These are phyloP conservation scores for Lolium rigidum DNA, from an alignment of 176 grass and related monocot genomes.

Conservation along the genomic window DNA sequence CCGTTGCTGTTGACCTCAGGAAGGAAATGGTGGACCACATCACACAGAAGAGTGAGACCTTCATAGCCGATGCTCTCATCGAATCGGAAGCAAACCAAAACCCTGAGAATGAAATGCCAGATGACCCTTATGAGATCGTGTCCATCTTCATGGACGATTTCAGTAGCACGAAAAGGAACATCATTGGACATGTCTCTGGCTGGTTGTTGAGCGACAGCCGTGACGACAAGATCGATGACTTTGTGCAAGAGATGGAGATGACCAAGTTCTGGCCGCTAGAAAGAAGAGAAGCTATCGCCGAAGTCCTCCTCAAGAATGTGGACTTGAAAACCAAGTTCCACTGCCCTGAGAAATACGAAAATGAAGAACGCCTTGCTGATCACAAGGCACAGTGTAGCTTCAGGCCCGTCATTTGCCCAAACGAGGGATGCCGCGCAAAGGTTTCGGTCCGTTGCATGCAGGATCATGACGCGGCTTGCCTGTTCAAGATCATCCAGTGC, in stretches of 20 bases:
- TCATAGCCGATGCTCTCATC: slow-evolving; percentile 66
- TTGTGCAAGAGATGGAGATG: slow-evolving; percentile 86
- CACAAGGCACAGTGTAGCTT: slow-evolving; percentile 69
- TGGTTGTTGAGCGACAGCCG: slow-evolving; percentile 82
- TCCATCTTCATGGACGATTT: slow-evolving; percentile 87
- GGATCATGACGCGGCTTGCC: slow-evolving; percentile 67
- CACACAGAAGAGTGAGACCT: slow-evolving; percentile 64
- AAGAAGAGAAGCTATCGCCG: slow-evolving; percentile 67
- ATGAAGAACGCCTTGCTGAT: slow-evolving; percentile 49
- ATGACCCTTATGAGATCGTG: slow-evolving; percentile 73
- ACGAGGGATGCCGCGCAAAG: slow-evolving; percentile 56
- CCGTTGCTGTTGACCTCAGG: slow-evolving; percentile 64
- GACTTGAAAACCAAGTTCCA: slow-evolving; percentile 82
- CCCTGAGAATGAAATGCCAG: slow-evolving; percentile 46
- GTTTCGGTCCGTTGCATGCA: slow-evolving; percentile 65
- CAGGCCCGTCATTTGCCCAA: slow-evolving; percentile 59
- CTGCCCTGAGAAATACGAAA: slow-evolving; percentile 71
- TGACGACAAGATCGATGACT: slow-evolving; percentile 96
- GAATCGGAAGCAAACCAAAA: slow-evolving; percentile 41
- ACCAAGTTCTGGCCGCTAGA: slow-evolving; percentile 80
- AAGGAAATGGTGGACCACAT: slow-evolving; percentile 91
- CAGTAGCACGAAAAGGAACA: slow-evolving; percentile 73
- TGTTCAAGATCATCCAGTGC: slow-evolving; percentile 65
- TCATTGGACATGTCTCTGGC: slow-evolving; percentile 81
- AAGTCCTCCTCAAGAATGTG: slow-evolving; percentile 74